These are phyloP conservation scores for Vigna hirtella DNA, from an alignment of 306 rosid genomes.

Conservation along the genomic window DNA sequence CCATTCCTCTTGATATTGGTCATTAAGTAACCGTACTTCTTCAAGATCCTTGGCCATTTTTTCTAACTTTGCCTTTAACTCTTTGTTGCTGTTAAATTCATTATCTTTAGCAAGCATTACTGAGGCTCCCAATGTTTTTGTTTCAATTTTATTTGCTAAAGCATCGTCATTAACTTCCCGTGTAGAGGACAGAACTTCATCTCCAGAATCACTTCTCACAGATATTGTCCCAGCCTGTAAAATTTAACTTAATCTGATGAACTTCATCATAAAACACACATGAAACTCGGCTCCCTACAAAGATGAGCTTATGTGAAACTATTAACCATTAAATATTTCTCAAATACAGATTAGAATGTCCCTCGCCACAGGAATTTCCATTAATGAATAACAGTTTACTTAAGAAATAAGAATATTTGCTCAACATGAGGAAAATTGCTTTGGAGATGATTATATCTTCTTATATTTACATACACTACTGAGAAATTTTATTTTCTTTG, in stretches of 20 bases:
- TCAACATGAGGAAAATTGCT: slow-evolving; percentile 5
- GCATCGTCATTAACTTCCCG: slow-evolving; percentile 48
- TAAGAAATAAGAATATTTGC: slow-evolving; percentile 1
- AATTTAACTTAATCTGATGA: slow-evolving; percentile 39
- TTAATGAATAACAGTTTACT: background rate
- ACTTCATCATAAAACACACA: slow-evolving; percentile 29
- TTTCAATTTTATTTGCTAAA: slow-evolving; percentile 46
- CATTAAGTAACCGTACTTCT: slow-evolving; percentile 65
- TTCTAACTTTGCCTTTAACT: slow-evolving; percentile 68
- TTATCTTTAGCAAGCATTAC: slow-evolving; percentile 35
- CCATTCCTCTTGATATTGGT: slow-evolving; percentile 70
- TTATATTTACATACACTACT: slow-evolving; percentile 33
- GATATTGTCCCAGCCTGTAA: slow-evolving; percentile 67
- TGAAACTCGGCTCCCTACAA: slow-evolving; percentile 30
- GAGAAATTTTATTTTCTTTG: slow-evolving; percentile 11
- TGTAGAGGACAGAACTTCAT: slow-evolving; percentile 56
- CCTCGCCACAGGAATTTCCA: background rate
- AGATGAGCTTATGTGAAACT: slow-evolving; percentile 9
- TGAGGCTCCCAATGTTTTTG: slow-evolving; percentile 41
- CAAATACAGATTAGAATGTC: slow-evolving; percentile 22
- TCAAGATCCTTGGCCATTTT: slow-evolving; percentile 76
- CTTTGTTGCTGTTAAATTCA: slow-evolving; percentile 48
- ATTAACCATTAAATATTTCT: slow-evolving; percentile 29
- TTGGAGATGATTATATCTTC: slow-evolving; percentile 23
- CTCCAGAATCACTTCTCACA: slow-evolving; percentile 61